phyloP scores from a whole-genome alignment of 192 early-diverging fungal species.

The Coemansia sp. region DNA sequence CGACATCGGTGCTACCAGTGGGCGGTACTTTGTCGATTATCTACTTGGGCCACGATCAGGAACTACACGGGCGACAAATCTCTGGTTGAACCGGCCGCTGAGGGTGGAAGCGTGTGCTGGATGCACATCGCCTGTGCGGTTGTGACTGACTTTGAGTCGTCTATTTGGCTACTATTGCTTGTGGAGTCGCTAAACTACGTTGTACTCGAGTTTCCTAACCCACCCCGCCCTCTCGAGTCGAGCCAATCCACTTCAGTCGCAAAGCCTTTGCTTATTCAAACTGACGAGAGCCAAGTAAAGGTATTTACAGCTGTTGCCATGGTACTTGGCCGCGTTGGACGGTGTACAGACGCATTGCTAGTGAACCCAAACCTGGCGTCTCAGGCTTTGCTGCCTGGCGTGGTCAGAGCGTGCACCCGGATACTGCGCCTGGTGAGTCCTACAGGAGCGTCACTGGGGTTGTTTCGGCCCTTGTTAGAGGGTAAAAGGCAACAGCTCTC shows the following conservation, averaged over 20 bases:
- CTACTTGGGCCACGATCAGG: constrained; percentile 23
- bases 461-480: constrained; percentile 19
- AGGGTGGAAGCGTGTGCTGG: constrained; percentile 37
- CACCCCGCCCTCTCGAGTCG: background rate
- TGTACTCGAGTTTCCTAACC: constrained; percentile 8
- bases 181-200: constrained; percentile 34
- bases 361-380: background rate
- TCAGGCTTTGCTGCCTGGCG: background rate
- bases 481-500: background rate
- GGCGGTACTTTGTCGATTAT: constrained; percentile 35
- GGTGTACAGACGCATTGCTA: background rate
- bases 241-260: background rate
- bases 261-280: constrained; percentile 20
- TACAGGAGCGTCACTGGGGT: constrained; percentile 19
- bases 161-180: constrained; percentile 41
- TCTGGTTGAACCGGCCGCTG: constrained; percentile 21
- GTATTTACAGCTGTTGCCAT: constrained; percentile 29
- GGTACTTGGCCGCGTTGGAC: constrained; percentile 21
- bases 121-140: constrained; percentile 18
- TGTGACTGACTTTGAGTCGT: background rate
- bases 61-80: background rate
- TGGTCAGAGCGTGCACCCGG: constrained; percentile 14
- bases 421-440: constrained; percentile 13
- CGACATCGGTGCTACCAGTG: constrained; percentile 52
- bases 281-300: constrained; percentile 17